Evolutionary conservation across 1,139 yeast genomes (phyloP).

Genomic region (Zygosaccharomyces sapae): DNA sequence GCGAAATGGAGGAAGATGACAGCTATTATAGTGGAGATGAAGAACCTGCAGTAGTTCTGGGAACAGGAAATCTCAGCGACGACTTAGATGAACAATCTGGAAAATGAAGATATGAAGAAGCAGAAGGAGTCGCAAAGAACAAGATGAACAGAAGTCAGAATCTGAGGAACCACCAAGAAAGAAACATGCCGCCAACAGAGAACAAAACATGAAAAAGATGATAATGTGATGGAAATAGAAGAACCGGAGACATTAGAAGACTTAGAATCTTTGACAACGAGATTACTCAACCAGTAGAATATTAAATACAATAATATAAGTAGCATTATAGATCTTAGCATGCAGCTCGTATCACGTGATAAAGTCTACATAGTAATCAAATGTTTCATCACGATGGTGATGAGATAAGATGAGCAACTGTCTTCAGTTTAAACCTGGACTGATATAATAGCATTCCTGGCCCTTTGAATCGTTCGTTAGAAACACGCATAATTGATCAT

Average conservation of each 20-base stretch:
- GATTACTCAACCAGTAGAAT: constrained; percentile 41
- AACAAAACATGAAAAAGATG: too few species aligned
- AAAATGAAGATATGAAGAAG: too few species aligned
- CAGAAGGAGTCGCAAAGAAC: constrained; percentile 37
- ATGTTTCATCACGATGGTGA: background rate
- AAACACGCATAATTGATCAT: too few species aligned
- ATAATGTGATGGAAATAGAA: constrained; percentile 63
- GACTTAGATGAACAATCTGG: constrained; percentile 42
- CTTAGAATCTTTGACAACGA: constrained; percentile 82
- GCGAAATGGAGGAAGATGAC: constrained; percentile 43
- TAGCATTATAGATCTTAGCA: constrained; percentile 4
- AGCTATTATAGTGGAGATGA: constrained; percentile 36
- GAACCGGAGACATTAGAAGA: constrained; percentile 91
- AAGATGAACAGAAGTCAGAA: constrained; percentile 11
- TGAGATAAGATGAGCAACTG: background rate
- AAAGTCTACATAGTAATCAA: background rate
- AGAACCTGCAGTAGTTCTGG: constrained; percentile 26
- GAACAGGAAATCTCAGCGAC: constrained; percentile 37
- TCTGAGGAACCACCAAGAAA: constrained; percentile 43
- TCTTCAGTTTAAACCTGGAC: too few species aligned
- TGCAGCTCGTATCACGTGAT: constrained; percentile 4
- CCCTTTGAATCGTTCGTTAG: too few species aligned
- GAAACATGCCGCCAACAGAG: constrained; percentile 34
- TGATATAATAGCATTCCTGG: too few species aligned
- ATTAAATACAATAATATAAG: background rate